Base-by-base conservation (phyloP, 2,329 filamentous ascomycete species). In the Talaromyces piceae region DNA sequence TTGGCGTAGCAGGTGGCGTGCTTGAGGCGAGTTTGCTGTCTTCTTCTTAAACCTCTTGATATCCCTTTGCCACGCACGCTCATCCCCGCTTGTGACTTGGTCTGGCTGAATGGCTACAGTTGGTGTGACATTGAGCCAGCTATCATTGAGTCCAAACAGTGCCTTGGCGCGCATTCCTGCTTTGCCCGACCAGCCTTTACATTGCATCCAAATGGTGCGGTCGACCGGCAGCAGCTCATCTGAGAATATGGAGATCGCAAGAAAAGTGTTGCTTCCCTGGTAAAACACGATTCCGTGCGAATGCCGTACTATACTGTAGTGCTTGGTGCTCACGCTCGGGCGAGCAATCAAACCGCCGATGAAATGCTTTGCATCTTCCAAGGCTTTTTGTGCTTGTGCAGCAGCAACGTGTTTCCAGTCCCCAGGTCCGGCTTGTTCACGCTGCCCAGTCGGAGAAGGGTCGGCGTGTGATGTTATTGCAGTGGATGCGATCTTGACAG, bases 51-150 rank as follows among this genome's bases (percentile, higher is more conserved):
- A 85, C n/a, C 80, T 78, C 44, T 71, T 73, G 27, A 87, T 78
- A 60, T 88, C 85, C 30, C 84, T 73, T 63, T 87, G 83, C 70
- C 84, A 85, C 1, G 76, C 80, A 2, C 84, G 75, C 61, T 87
- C 85, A 30, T 86, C 81, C 1, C 67, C 68, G 1, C 73, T 69
- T 0, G 76, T 68, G 1, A 87, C 59, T 44, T 83, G 75, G 0
- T 76, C 68, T 0, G 73, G 59, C 0, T 64, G 60, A 0, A 78
- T 73, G 20, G 72, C 71, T 2, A 73, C 65, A 0, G 70, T 70
- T 0, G 85, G 85, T 0, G 85, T 88, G 2, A 87, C 83, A 52
- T 88, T 77, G 11, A 87, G 70, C 84, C 85, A 88, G 58, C 70
- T 74, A 6, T 75, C 73, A 11, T 75, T 79, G 0, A 77, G 74